Conservation (phyloP, 805 yeast species). For the Metschnikowia rubicola region DNA sequence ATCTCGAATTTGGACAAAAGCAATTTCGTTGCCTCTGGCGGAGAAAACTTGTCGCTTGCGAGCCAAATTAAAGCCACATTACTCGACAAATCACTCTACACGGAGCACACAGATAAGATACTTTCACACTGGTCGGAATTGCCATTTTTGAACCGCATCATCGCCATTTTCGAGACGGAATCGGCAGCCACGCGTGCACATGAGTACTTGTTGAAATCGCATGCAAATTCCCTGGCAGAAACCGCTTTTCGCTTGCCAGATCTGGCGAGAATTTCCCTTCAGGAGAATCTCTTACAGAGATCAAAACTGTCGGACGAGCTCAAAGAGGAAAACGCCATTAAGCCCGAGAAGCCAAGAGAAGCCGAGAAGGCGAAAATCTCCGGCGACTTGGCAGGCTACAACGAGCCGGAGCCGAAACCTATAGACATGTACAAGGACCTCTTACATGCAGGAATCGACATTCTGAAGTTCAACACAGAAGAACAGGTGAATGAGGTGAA, state of each 20-base stretch:
- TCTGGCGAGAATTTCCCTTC: slow-evolving; percentile 29
- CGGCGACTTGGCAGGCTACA: slow-evolving; percentile 15
- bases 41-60: slow-evolving; percentile 26
- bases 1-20: slow-evolving; percentile 31
- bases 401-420: slow-evolving; percentile 35
- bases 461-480: slow-evolving; percentile 21
- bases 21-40: slow-evolving; percentile 25
- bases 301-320: slow-evolving; percentile 29
- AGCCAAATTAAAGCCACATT: slow-evolving; percentile 34
- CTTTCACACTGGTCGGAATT: slow-evolving; percentile 38
- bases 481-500: slow-evolving; percentile 22
- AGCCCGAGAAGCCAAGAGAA: neutral
- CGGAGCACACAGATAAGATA: slow-evolving; percentile 18
- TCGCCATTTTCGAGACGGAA: slow-evolving; percentile 35
- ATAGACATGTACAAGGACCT: slow-evolving; percentile 29
- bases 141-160: slow-evolving; percentile 36
- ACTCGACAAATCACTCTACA: slow-evolving; percentile 19
- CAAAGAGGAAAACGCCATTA: slow-evolving; percentile 18
- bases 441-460: slow-evolving; percentile 31
- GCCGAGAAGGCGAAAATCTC: neutral
- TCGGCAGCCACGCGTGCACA: slow-evolving; percentile 25
- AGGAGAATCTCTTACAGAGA: slow-evolving; percentile 36
- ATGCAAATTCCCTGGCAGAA: neutral
- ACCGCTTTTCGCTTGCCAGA: slow-evolving; percentile 11
- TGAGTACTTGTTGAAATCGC: slow-evolving; percentile 17